Conservation (phyloP, 2,329 filamentous ascomycete genomes). For the Talaromyces piceae region DNA sequence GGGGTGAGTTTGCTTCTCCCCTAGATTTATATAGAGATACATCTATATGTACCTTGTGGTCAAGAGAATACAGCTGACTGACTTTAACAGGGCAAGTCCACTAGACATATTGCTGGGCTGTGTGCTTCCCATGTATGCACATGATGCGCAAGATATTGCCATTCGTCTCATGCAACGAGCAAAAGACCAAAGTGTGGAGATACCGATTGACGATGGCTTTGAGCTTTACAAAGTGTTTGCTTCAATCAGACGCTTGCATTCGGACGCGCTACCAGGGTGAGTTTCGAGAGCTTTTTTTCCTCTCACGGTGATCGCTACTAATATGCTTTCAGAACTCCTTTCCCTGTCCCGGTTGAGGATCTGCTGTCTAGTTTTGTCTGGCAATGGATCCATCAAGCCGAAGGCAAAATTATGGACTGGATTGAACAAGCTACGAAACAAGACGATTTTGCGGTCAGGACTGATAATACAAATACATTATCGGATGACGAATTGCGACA, state of each 20-base stretch:
- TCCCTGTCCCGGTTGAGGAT: slow-evolving; percentile 81
- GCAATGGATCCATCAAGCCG: slow-evolving; percentile 82
- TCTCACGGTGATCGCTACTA: no score
- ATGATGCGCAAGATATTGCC: slow-evolving; percentile 80
- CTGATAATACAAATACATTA: slow-evolving; percentile 54
- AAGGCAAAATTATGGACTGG: slow-evolving; percentile 70
- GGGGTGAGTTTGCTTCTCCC: slow-evolving; percentile 49
- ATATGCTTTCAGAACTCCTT: slow-evolving; percentile 46
- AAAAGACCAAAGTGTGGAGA: slow-evolving; percentile 61
- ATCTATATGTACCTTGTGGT: not conserved
- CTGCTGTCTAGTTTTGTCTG: slow-evolving; percentile 88
- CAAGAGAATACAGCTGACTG: slow-evolving; percentile 11
- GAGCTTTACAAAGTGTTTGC: slow-evolving; percentile 85
- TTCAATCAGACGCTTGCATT: slow-evolving; percentile 74
- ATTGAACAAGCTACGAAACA: slow-evolving; percentile 87
- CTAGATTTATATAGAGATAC: no score
- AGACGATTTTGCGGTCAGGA: slow-evolving; percentile 73
- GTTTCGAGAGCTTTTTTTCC: slow-evolving; percentile 13
- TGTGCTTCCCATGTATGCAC: slow-evolving; percentile 81
- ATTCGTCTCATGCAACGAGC: slow-evolving; percentile 69
- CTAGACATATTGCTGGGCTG: slow-evolving; percentile 69
- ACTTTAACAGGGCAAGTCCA: slow-evolving; percentile 44
- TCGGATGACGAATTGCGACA: slow-evolving; percentile 76
- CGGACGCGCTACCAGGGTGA: slow-evolving; percentile 60
- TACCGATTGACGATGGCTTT: slow-evolving; percentile 87